Conservation (phyloP, 2,329 filamentous ascomycete species). For the Sarocladium strictum region DNA sequence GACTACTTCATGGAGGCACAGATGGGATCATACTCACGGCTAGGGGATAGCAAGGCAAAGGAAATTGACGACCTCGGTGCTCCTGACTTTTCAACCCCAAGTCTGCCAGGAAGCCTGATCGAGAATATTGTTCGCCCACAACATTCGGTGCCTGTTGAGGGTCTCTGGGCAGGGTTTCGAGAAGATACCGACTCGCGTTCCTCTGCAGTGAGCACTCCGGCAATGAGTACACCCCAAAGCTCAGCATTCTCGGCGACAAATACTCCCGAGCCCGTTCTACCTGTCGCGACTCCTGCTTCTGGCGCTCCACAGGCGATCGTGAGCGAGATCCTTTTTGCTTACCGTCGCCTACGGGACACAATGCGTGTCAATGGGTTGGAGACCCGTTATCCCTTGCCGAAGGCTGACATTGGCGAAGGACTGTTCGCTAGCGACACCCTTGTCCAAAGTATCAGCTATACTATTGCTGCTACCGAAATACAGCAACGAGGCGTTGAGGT, state of each 20-base stretch:
- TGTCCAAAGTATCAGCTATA: conserved; percentile 67
- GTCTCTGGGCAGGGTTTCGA: conserved; percentile 30
- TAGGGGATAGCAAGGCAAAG: conserved; percentile 32
- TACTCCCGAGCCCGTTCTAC: neutral
- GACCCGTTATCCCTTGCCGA: conserved; percentile 27
- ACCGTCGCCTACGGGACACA: conserved; percentile 54
- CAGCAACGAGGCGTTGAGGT: conserved; percentile 80
- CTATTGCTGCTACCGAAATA: conserved; percentile 85
- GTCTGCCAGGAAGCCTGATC: conserved; percentile 30
- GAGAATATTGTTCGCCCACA: conserved; percentile 31
- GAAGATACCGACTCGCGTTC: conserved; percentile 27
- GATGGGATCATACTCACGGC: conserved; percentile 39
- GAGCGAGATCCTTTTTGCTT: conserved; percentile 52
- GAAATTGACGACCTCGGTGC: conserved; percentile 25
- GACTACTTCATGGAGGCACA: conserved; percentile 61
- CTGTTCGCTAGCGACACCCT: conserved; percentile 53
- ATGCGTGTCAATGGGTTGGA: conserved; percentile 48
- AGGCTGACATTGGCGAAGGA: neutral
- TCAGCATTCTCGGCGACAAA: conserved; percentile 6
- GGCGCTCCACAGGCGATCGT: conserved; percentile 11
- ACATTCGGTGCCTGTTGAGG: conserved; percentile 24
- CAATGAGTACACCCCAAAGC: conserved; percentile 2
- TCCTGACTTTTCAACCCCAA: conserved; percentile 27
- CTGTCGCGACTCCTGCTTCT: neutral
- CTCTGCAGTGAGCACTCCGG: conserved; percentile 25